Evolutionary conservation across 2,329 filamentous ascomycete species (phyloP).

Genomic region (Hymenoscyphus occultus): DNA sequence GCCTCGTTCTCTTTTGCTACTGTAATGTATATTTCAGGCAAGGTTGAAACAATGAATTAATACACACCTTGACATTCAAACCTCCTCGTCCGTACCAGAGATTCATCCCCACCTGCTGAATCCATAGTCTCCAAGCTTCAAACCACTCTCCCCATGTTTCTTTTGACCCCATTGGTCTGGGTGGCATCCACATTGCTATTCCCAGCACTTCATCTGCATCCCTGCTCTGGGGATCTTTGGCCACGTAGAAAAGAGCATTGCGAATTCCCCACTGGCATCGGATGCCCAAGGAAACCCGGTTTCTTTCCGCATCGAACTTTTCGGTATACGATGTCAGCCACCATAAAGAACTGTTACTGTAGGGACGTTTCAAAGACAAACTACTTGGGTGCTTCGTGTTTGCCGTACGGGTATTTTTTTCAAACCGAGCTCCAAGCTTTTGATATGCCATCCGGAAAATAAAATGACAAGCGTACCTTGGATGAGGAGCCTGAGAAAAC

Average conservation of each 20-base stretch:
- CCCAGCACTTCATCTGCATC: slow-evolving; percentile 56
- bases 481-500: slow-evolving; percentile 53
- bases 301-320: slow-evolving; percentile 19
- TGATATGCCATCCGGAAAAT: neutral
- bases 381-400: neutral
- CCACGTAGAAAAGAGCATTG: slow-evolving; percentile 67
- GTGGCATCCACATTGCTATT: slow-evolving; percentile 70
- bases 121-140: slow-evolving; percentile 63
- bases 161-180: slow-evolving; percentile 45
- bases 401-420: neutral
- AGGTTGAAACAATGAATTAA: slow-evolving; percentile 18
- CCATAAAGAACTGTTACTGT: neutral
- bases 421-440: slow-evolving; percentile 9
- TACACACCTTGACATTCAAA: slow-evolving; percentile 54
- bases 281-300: slow-evolving; percentile 42
- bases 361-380: neutral
- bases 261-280: slow-evolving; percentile 69
- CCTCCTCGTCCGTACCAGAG: slow-evolving; percentile 66
- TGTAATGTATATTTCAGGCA: neutral
- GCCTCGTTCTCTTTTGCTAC: slow-evolving; percentile 8
- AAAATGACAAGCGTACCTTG: slow-evolving; percentile 1
- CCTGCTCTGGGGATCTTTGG: slow-evolving; percentile 51
- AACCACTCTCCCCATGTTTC: slow-evolving; percentile 61
- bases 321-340: slow-evolving; percentile 10
- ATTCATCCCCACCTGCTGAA: slow-evolving; percentile 65